These are phyloP conservation scores for Alternaria sp. DNA, from an alignment of 2,329 filamentous ascomycete species.

Conservation along the genomic window DNA sequence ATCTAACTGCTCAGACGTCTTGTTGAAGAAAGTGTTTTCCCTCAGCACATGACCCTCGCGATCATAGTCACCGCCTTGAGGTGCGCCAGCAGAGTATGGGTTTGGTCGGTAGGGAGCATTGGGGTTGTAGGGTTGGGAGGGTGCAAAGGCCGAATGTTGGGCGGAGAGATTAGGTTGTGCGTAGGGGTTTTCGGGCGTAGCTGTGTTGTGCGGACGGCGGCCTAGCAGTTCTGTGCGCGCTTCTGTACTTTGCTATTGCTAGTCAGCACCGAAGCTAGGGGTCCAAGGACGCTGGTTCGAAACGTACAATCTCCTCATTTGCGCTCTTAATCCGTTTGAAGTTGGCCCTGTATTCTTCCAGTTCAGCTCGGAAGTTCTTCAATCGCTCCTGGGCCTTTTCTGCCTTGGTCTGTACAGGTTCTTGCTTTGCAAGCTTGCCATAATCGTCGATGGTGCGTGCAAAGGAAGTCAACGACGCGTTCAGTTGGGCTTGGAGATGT, in stretches of 20 bases:
- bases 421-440: slow-evolving; percentile 81
- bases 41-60: slow-evolving; percentile 85
- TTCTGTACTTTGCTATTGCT: slow-evolving; percentile 63
- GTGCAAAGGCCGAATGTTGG: slow-evolving; percentile 43
- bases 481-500: slow-evolving; percentile 65
- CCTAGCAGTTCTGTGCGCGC: slow-evolving; percentile 86
- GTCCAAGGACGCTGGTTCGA: neutral
- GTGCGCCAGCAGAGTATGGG: slow-evolving; percentile 50
- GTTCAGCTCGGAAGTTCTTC: slow-evolving; percentile 83
- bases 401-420: slow-evolving; percentile 89
- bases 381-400: slow-evolving; percentile 88
- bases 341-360: slow-evolving; percentile 79
- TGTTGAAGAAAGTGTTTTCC: slow-evolving; percentile 87
- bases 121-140: slow-evolving; percentile 39
- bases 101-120: slow-evolving; percentile 52
- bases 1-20: slow-evolving; percentile 85
- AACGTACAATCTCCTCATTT: slow-evolving; percentile 73
- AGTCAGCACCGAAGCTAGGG: slow-evolving; percentile 11
- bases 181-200: slow-evolving; percentile 95
- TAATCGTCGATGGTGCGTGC: slow-evolving; percentile 94
- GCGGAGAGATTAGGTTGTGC: slow-evolving; percentile 53
- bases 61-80: slow-evolving; percentile 63
- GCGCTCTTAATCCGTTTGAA: slow-evolving; percentile 81
- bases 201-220: slow-evolving; percentile 77
- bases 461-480: slow-evolving; percentile 74